phyloP scores from a whole-genome alignment of 352 stramenopile genomes.

The Phytophthora rubi region DNA sequence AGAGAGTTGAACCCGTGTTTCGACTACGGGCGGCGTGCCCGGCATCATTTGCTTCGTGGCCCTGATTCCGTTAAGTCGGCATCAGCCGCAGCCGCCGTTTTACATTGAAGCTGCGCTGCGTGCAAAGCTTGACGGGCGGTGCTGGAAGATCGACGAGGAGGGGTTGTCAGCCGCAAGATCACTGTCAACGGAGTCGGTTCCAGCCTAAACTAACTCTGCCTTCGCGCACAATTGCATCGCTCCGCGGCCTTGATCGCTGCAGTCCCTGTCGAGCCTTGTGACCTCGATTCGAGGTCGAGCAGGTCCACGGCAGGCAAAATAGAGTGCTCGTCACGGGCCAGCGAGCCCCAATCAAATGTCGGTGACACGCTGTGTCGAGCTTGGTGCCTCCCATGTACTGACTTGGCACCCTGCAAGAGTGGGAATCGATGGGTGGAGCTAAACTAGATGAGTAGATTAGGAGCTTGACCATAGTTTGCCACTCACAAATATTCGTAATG shows the following conservation, averaged over 20 bases:
- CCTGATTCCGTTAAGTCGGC: conserved; percentile 8
- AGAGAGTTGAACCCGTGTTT: conserved; percentile 22
- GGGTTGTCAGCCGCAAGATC: not conserved
- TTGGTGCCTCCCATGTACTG: not conserved
- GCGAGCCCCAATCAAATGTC: conserved; percentile 26
- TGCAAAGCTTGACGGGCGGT: conserved; percentile 2
- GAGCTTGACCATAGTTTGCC: no score
- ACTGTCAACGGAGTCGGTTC: not conserved
- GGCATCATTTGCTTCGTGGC: conserved; percentile 31
- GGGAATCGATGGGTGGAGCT: not conserved
- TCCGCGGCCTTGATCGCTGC: no score
- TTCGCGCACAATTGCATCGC: no score
- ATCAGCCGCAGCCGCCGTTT: not conserved
- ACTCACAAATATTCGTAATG: no score
- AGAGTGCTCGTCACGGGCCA: not conserved
- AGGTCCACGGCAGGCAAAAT: not conserved
- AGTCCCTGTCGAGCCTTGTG: no score
- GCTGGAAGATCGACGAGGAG: conserved; percentile 9
- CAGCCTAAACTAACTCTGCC: no score
- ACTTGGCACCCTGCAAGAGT: not conserved
- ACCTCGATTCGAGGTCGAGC: not conserved
- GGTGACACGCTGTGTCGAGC: conserved; percentile 31
- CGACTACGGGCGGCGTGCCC: conserved; percentile 8
- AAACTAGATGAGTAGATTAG: not conserved
- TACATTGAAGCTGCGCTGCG: conserved; percentile 2